These are phyloP conservation scores for Candida succiphila DNA, from an alignment of 805 yeast genomes.

Conservation along the genomic window DNA sequence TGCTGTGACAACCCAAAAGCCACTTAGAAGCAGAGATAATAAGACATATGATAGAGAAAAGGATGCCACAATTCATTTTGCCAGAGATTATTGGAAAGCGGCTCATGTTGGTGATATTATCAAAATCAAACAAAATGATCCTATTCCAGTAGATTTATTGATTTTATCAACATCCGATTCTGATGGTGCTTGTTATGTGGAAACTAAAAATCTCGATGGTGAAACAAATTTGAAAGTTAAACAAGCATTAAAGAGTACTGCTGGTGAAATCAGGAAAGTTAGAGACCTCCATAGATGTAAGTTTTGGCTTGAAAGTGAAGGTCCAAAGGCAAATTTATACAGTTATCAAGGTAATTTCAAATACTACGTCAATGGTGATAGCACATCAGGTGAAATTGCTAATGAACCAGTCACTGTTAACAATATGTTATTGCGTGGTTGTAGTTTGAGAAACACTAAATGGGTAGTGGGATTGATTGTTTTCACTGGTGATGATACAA, in stretches of 20 bases:
- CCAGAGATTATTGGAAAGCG: conserved; percentile 50
- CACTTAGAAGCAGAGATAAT: background rate
- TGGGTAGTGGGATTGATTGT: conserved; percentile 75
- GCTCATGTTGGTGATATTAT: conserved; percentile 68
- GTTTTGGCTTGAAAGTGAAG: conserved; percentile 73
- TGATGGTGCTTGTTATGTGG: conserved; percentile 62
- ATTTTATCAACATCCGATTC: conserved; percentile 59
- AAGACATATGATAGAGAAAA: background rate
- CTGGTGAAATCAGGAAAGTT: conserved; percentile 23
- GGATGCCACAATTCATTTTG: background rate
- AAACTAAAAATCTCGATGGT: conserved; percentile 78
- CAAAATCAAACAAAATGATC: conserved; percentile 59
- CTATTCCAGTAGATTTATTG: conserved; percentile 68
- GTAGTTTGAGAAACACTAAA: conserved; percentile 68
- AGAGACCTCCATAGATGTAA: conserved; percentile 36
- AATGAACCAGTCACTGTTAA: conserved; percentile 64
- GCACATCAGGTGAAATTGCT: conserved; percentile 20
- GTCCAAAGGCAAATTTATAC: conserved; percentile 73
- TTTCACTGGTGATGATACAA: conserved; percentile 72
- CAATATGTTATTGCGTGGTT: conserved; percentile 65
- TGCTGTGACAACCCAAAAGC: background rate
- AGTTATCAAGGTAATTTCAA: conserved; percentile 65
- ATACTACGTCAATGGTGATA: conserved; percentile 29
- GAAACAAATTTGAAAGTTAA: conserved; percentile 70
- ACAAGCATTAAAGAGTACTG: conserved; percentile 58